Evolutionary conservation across 768 basidiomycete genomes (phyloP).

Genomic region (Mycena floridula): DNA sequence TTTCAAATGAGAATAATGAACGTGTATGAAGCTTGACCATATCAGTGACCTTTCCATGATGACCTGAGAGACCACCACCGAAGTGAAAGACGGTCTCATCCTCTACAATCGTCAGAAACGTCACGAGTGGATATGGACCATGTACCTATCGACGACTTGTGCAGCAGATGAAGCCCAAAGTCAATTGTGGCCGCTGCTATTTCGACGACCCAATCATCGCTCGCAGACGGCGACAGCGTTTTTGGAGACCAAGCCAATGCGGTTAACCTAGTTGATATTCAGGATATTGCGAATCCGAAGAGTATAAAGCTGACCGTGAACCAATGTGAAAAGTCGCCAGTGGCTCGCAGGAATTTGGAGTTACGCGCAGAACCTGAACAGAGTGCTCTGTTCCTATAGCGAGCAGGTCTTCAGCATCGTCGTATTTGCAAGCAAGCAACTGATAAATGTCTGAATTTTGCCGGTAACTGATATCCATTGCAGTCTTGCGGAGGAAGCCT

Average conservation of each 20-base stretch:
- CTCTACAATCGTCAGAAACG: too few relatives aligned
- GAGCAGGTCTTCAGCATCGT: slow-evolving; percentile 62
- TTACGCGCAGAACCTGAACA: slow-evolving; percentile 58
- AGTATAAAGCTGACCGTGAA: too few relatives aligned
- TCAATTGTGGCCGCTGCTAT: slow-evolving; percentile 30
- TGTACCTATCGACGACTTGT: slow-evolving; percentile 44
- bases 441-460: slow-evolving; percentile 58
- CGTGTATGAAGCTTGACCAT: too few relatives aligned
- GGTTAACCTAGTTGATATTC: too few relatives aligned
- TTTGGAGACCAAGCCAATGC: slow-evolving; percentile 75
- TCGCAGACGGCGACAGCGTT: slow-evolving; percentile 57
- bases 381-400: slow-evolving; percentile 72
- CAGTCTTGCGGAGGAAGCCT: too few relatives aligned
- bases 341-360: slow-evolving; percentile 38
- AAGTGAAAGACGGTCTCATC: slow-evolving; percentile 59
- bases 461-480: slow-evolving; percentile 55
- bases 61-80: slow-evolving; percentile 76
- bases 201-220: slow-evolving; percentile 71
- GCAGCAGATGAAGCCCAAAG: slow-evolving; percentile 66
- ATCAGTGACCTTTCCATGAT: slow-evolving; percentile 73
- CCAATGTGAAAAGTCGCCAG: slow-evolving; percentile 75
- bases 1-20: too few relatives aligned
- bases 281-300: too few relatives aligned
- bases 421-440: slow-evolving; percentile 55
- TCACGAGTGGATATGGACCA: too few relatives aligned